Evolutionary conservation across 306 rosid genomes (phyloP).

Genomic region (Glycine latifolia): DNA sequence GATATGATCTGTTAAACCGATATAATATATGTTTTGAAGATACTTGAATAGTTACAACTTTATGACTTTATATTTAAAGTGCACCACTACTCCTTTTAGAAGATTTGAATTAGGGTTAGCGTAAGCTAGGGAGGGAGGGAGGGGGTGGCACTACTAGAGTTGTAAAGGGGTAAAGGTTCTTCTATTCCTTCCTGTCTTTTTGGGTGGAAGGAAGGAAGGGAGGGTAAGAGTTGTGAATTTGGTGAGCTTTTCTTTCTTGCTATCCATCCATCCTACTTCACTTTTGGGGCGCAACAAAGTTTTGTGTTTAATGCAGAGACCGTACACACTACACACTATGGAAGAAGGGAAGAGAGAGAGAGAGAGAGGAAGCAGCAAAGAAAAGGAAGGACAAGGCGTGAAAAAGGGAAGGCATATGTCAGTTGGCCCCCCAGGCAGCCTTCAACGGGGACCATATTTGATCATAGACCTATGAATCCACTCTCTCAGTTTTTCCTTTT

Average conservation of each 20-base stretch:
- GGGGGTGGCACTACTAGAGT: background rate
- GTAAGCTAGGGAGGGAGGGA: background rate
- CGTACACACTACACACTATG: slow-evolving; percentile 16
- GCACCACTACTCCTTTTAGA: background rate
- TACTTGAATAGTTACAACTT: background rate
- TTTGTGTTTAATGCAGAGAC: slow-evolving; percentile 53
- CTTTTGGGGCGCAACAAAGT: slow-evolving; percentile 74
- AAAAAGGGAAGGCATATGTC: slow-evolving; percentile 81
- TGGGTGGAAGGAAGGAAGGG: background rate
- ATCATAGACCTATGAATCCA: slow-evolving; percentile 63
- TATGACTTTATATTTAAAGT: background rate
- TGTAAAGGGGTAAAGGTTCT: background rate
- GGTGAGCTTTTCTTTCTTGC: slow-evolving; percentile 33
- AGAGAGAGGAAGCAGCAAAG: too few species aligned
- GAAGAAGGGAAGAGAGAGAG: background rate
- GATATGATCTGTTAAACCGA: too few species aligned
- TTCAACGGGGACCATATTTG: slow-evolving; percentile 71
- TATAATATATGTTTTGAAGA: background rate
- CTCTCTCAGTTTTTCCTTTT: slow-evolving; percentile 24
- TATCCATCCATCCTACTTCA: slow-evolving; percentile 34
- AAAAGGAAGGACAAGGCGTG: slow-evolving; percentile 67
- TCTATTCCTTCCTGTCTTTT: background rate
- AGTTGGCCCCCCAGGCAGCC: slow-evolving; percentile 63
- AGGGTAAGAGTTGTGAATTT: slow-evolving; percentile 24
- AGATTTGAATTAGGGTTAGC: background rate